A percentile compares a stretch with the other conserved stretches of the same genome.
Evolutionary conservation across 1,284 basidiomycete genomes (phyloP).

Genomic region (Austropuccinia psidii): DNA sequence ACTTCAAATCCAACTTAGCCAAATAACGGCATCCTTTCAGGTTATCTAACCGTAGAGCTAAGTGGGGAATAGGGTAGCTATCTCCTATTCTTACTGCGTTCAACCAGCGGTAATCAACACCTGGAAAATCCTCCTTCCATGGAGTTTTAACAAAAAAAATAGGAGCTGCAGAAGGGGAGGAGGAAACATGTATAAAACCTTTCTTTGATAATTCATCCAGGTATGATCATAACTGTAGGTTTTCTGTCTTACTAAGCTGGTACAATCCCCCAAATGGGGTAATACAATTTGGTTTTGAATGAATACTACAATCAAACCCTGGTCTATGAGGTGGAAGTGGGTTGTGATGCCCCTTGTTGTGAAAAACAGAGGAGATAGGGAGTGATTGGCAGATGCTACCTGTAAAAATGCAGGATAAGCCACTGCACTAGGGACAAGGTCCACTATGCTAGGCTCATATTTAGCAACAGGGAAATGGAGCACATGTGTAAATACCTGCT

Average conservation of each 20-base stretch:
- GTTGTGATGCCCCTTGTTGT: too few species aligned
- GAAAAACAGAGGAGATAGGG: background rate
- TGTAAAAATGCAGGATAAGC: too few species aligned
- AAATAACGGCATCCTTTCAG: background rate
- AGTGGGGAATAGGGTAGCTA: background rate
- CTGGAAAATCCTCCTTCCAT: background rate
- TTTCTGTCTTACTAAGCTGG: background rate
- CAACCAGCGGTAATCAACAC: background rate
- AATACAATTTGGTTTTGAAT: background rate
- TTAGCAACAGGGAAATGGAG: too few species aligned
- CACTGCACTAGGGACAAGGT: too few species aligned
- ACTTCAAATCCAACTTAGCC: constrained; percentile 45
- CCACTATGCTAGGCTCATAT: too few species aligned
- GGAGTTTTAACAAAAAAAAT: constrained; percentile 28
- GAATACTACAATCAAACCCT: background rate
- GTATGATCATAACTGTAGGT: background rate
- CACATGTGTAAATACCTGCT: too few species aligned
- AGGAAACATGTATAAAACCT: background rate
- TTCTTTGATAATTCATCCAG: background rate
- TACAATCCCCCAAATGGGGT: background rate
- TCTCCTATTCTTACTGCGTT: background rate
- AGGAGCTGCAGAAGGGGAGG: background rate
- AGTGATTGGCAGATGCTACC: background rate
- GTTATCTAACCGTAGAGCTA: background rate
- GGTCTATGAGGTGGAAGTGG: background rate